These are phyloP conservation scores for Trichosporon sp. DNA, from an alignment of 1,284 basidiomycete species.

Conservation along the genomic window DNA sequence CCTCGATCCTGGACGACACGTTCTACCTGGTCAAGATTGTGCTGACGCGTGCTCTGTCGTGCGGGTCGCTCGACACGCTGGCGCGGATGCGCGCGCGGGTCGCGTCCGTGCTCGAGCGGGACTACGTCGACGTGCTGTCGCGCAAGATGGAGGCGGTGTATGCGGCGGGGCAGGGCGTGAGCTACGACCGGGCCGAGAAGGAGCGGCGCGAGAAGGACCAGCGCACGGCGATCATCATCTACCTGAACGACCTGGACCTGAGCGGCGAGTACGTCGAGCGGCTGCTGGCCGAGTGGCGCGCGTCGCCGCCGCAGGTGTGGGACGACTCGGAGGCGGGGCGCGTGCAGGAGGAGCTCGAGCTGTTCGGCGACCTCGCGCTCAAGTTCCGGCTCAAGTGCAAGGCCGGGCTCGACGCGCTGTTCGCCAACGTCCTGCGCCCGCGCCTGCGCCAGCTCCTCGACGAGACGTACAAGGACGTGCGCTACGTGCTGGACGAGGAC, in stretches of 20 bases:
- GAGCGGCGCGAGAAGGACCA: constrained; percentile 75
- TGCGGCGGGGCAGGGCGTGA: constrained; percentile 46
- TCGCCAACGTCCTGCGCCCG: constrained; percentile 85
- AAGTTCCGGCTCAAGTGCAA: constrained; percentile 68
- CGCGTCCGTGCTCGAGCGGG: constrained; percentile 68
- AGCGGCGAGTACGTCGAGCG: constrained; percentile 81
- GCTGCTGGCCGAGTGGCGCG: constrained; percentile 65
- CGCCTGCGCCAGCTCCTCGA: constrained; percentile 73
- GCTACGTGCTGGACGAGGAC: constrained; percentile 86
- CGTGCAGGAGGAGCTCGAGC: constrained; percentile 38
- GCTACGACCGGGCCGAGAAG: constrained; percentile 48
- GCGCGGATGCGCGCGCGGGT: constrained; percentile 61
- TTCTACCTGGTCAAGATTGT: constrained; percentile 90
- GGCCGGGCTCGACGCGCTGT: constrained; percentile 85
- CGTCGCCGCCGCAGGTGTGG: constrained; percentile 65
- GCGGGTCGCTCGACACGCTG: constrained; percentile 62
- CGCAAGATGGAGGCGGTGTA: constrained; percentile 85
- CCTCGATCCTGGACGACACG: constrained; percentile 75
- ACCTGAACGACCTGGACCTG: constrained; percentile 82
- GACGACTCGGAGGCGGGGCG: constrained; percentile 56
- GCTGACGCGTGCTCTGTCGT: constrained; percentile 66
- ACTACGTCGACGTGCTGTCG: constrained; percentile 72
- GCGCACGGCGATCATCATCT: constrained; percentile 68
- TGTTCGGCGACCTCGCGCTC: constrained; percentile 49
- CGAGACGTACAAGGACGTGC: constrained; percentile 84